Evolutionary conservation across 2,329 filamentous ascomycete genomes (phyloP), one percentile per base, ranked within the genome.

Genomic region (Botryosphaeria dothidea): DNA sequence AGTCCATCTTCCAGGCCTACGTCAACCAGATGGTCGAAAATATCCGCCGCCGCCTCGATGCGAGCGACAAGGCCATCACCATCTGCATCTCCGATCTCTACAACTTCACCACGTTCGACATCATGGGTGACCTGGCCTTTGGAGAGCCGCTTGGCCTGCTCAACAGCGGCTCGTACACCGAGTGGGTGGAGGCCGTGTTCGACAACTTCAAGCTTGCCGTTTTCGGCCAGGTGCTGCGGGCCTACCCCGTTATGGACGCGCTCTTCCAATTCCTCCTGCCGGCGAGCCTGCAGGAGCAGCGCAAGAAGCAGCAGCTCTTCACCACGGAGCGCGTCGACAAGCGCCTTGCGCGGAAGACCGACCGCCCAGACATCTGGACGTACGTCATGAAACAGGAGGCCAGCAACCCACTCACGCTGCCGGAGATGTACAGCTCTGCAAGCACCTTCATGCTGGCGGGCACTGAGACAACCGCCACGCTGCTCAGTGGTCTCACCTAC

Each of bases 381-480:
- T 36, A 19, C 34, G 52, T 57, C 4, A 17, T 38, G 9, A 6
- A 11, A 6, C 13, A 57, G 34, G 17, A 57, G 9, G 48, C 11
- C 15, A 21, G 9, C 25, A 38, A 38, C 27, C 15, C 9, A 6
- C 27, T 57, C 6, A 57, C 27, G 2, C 52, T 57, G 5, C 27
- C 27, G 4, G 52, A 57, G 52, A 52, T 52, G 48, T 19, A 52
- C 9, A 27, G 19, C 48, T 21, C 19, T 2, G 21, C 48, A 13
- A 25, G 19, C 19, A 52, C 25, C 3, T 31, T 52, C 48, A 71
- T 77, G 11, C 67, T 75, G 15, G 79, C 74, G 1, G 80, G 79
- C 0, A 75, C 72, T 1, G 78, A 81, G 52, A 81, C 79, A 1
- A 80, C 78, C 0, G 77, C 79, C 1, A 77, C 78, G 0, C 67